phyloP scores from a whole-genome alignment of 768 basidiomycete genomes.

The Calocybe gangraenosa region DNA sequence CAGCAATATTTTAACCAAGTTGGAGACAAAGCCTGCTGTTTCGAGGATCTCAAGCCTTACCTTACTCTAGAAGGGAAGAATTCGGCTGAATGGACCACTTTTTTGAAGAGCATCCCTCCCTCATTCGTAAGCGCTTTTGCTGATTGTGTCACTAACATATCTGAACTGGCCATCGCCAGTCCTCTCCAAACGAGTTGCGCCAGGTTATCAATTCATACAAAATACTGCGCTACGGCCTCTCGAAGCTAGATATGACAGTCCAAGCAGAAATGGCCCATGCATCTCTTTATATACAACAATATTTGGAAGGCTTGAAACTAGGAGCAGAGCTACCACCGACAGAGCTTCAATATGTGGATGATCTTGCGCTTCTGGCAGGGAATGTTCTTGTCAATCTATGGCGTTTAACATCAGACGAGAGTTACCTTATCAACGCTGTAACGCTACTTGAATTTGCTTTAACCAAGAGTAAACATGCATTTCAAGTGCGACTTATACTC shows the following conservation, averaged over 20 bases:
- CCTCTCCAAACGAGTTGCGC: conserved; percentile 50
- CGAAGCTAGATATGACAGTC: conserved; percentile 42
- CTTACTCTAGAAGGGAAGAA: conserved; percentile 45
- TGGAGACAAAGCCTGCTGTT: conserved; percentile 82
- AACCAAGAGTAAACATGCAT: conserved; percentile 72
- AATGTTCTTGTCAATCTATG: conserved; percentile 65
- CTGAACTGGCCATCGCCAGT: conserved; percentile 29
- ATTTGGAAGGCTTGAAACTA: conserved; percentile 62
- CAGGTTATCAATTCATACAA: conserved; percentile 74
- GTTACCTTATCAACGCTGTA: conserved; percentile 60
- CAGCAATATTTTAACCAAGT: conserved; percentile 67
- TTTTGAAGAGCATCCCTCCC: conserved; percentile 43
- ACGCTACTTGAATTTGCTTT: conserved; percentile 70
- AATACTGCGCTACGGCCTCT: conserved; percentile 59
- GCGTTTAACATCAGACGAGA: conserved; percentile 49
- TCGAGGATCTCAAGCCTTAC: conserved; percentile 79
- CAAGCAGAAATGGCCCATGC: conserved; percentile 55
- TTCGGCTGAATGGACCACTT: conserved; percentile 46
- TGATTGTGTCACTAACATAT: background rate
- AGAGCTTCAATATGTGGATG: conserved; percentile 86
- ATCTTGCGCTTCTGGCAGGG: conserved; percentile 71
- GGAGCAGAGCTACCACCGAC: conserved; percentile 64
- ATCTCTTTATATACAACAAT: conserved; percentile 50
- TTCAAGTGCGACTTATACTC: conserved; percentile 71
- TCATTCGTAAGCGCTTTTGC: conserved; percentile 39